Base-by-base conservation (phyloP, 2,329 filamentous ascomycete genomes). In the Fusarium continuum region DNA sequence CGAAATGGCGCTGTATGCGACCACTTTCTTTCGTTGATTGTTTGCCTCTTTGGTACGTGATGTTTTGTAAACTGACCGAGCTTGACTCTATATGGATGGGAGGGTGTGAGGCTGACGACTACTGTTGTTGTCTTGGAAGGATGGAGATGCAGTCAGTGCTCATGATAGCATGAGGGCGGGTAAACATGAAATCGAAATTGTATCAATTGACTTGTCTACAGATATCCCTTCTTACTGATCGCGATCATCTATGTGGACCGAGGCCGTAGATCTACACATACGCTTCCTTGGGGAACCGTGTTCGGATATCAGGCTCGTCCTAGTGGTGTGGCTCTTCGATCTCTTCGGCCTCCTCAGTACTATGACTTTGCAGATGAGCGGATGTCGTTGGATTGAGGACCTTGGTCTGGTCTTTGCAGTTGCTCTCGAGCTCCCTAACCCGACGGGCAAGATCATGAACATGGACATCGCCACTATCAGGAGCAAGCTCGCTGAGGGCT, bases 391-490 rank as follows among this genome's bases (percentile, higher is more conserved):
- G 55, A 17, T 54, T 60, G 9, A 61, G 53, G 19, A 41, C 13
- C 29, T 58, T 60, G 17, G 48, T 25, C 8, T 56, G 23, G 34
- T 61, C 50, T 44, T 59, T 39, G 45, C 43, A 58, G 13, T 47
- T 56, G 49, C 59, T 69, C 70, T 72, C 72, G 49, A 96, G 82
- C 46, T 80, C 83, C 70, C 88, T 85, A 36, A 95, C 89, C 48
- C 91, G 84, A 53, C 80, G 77, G 14, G 91, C 92, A 68, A 99
- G 79, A 77, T 98, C 93, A 44, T 85, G 88, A 48, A 99, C 84
- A 81, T 99, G 94, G 61, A 83, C 84, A 79, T 98, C 95, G 4
- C 87, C 88, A 73, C 91, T 95, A 47, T 91, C 91, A 3, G 85
- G 79, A 61, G 91, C 89, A 66, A 98, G 78, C 25, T 85, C 86